Conservation (phyloP, 345 rosid genomes). For the Sisymbrium altissimum region DNA sequence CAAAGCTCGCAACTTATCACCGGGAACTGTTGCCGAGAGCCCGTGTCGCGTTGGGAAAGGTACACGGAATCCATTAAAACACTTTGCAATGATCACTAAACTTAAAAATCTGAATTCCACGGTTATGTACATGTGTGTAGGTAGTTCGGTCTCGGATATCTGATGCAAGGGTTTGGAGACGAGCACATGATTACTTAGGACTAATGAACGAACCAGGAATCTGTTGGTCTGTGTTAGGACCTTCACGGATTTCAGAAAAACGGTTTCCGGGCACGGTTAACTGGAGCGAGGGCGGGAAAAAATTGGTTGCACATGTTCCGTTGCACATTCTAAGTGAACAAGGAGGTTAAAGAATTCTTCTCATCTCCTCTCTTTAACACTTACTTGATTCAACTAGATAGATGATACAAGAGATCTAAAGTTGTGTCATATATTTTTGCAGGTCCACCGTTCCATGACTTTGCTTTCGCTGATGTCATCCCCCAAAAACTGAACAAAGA, state of each 20-base stretch:
- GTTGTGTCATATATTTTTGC: conserved; percentile 21
- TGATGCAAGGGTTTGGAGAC: conserved; percentile 74
- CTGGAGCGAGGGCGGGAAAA: conserved; percentile 73
- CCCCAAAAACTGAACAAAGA: conserved; percentile 28
- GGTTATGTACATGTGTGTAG: conserved; percentile 29
- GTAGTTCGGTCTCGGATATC: conserved; percentile 86
- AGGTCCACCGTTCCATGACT: conserved; percentile 97
- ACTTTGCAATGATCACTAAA: background rate
- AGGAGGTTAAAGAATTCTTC: conserved; percentile 47
- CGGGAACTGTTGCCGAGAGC: conserved; percentile 83
- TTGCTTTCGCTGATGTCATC: conserved; percentile 61
- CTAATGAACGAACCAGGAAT: conserved; percentile 83
- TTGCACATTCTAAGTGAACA: conserved; percentile 81
- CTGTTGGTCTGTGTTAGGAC: conserved; percentile 72
- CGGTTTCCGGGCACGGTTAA: conserved; percentile 69
- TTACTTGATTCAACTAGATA: background rate
- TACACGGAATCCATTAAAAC: conserved; percentile 1
- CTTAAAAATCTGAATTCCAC: background rate
- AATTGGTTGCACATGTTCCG: conserved; percentile 73
- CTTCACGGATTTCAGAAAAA: conserved; percentile 49
- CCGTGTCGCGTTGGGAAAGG: conserved; percentile 97
- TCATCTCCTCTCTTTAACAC: background rate
- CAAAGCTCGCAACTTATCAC: conserved; percentile 90
- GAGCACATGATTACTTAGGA: conserved; percentile 86
- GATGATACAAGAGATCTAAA: background rate